These are phyloP conservation scores for Rhexocercosporidium sp. DNA, from an alignment of 2,329 filamentous ascomycete genomes.

Conservation along the genomic window DNA sequence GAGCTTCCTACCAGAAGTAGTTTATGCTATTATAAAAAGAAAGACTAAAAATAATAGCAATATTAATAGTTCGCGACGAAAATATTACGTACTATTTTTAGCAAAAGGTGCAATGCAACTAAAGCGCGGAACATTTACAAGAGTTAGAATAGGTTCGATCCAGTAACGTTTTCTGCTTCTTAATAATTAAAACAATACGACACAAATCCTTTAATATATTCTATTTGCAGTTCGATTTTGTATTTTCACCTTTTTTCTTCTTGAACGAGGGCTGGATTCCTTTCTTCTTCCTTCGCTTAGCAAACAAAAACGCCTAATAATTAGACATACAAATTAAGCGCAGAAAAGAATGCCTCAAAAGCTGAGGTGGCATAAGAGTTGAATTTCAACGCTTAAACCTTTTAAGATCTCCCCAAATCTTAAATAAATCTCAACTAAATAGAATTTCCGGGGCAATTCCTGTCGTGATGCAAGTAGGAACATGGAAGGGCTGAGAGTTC, in stretches of 20 bases:
- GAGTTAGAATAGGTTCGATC: conserved; percentile 18
- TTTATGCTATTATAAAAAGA: not conserved
- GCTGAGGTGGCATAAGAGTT: not conserved
- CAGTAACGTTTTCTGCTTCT: conserved; percentile 15
- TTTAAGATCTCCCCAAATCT: not conserved
- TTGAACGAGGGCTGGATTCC: not conserved
- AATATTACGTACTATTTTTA: not conserved
- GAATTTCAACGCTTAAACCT: not conserved
- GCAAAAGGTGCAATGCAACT: not conserved
- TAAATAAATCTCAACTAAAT: not conserved
- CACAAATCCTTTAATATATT: not conserved
- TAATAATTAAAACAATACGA: conserved; percentile 2
- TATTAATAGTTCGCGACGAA: not conserved
- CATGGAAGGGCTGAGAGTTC: not conserved
- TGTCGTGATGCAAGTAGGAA: not conserved
- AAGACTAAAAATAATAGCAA: not conserved
- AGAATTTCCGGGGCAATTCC: not conserved
- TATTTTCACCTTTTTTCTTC: not conserved
- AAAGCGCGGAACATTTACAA: conserved; percentile 10
- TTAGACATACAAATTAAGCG: not conserved
- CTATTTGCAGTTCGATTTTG: not conserved
- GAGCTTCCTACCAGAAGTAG: not conserved
- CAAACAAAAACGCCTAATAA: not conserved
- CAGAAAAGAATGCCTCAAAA: not conserved
- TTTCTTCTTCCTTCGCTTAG: not conserved